Conservation (phyloP, 345 rosid genomes). For the Populus simonii region DNA sequence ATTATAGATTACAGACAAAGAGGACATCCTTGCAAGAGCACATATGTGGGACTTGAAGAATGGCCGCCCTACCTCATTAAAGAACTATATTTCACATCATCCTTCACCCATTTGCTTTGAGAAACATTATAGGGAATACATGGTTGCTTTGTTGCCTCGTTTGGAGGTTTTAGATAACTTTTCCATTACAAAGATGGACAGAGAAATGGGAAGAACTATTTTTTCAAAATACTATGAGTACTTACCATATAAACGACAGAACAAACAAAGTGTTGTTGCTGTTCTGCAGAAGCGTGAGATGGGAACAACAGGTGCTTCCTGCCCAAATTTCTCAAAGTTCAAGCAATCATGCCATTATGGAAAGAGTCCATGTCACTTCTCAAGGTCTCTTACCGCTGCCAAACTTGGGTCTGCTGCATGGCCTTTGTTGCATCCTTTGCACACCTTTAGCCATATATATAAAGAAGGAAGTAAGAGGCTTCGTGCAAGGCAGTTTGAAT, state of each 20-base stretch:
- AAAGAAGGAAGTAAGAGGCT: slow-evolving; percentile 45
- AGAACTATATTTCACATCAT: slow-evolving; percentile 51
- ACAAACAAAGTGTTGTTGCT: slow-evolving; percentile 63
- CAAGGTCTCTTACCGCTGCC: slow-evolving; percentile 81
- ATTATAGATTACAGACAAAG: slow-evolving; percentile 33
- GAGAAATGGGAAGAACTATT: slow-evolving; percentile 53
- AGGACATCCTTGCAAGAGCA: slow-evolving; percentile 11
- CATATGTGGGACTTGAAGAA: slow-evolving; percentile 16
- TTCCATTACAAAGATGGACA: slow-evolving; percentile 60
- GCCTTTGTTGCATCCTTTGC: slow-evolving; percentile 61
- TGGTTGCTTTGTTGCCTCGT: slow-evolving; percentile 72
- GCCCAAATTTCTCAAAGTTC: slow-evolving; percentile 13
- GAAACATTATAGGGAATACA: slow-evolving; percentile 79
- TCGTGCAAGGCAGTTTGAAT: slow-evolving; percentile 94
- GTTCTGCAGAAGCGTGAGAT: slow-evolving; percentile 73
- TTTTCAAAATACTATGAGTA: slow-evolving; percentile 63
- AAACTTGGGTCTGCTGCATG: slow-evolving; percentile 77
- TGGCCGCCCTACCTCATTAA: slow-evolving; percentile 18
- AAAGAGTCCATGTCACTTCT: slow-evolving; percentile 51
- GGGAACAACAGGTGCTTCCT: slow-evolving; percentile 34
- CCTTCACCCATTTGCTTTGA: slow-evolving; percentile 87
- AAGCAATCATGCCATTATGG: slow-evolving; percentile 32
- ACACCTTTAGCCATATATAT: slow-evolving; percentile 32
- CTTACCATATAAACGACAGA: slow-evolving; percentile 64
- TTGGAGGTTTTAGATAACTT: slow-evolving; percentile 70